Evolutionary conservation across 2,329 filamentous ascomycete species (phyloP), one percentile per base, ranked within the genome.

Genomic region (Fusarium hainanense): DNA sequence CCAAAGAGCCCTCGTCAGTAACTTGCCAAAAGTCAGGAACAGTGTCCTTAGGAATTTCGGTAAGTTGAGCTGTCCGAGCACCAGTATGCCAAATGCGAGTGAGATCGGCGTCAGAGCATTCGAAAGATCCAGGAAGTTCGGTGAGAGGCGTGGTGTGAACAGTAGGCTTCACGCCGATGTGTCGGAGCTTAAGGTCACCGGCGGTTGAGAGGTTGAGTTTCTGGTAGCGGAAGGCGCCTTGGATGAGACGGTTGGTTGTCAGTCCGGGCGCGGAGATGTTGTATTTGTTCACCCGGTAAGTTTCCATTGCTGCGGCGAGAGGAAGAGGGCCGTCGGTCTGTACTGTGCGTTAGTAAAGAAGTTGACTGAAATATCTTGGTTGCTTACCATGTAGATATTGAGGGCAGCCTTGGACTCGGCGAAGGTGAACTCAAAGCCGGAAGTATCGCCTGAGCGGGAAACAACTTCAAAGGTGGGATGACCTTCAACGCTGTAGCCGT

Each of bases 21-120:
- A 62, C 55, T 6, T 62, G 37, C 58, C 58, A 62, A 18, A 62
- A 60, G 16, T 60, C 37, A 1, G 58, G 58, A 0, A 62, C 20
- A 2, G 20, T 60, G 1, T 44, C 6, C 7, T 44, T 40, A 0
- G 58, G 58, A 0, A 62, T 60, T 3, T 62, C 55, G 0, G 58
- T 62, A 4, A 62, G 43, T 11, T 62, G 55, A 1, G 55, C 44
- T 6, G 58, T 62, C 3, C 58, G 59, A 0, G 58, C 37, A 0
- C 58, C 58, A 0, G 58, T 59, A 4, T 51, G 43, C 58, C 58
- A 62, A 1, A 62, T 62, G 0, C 37, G 58, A 2, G 57, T 44
- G 0, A 52, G 21, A 9, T 62, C 58, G 1, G 37, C 20, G 1
- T 60, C 55, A 0, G 58, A 62, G 16, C 58, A 62, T 11, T 62